Conservation (phyloP, 257 asterid genomes). For the Cordia subcordata region DNA sequence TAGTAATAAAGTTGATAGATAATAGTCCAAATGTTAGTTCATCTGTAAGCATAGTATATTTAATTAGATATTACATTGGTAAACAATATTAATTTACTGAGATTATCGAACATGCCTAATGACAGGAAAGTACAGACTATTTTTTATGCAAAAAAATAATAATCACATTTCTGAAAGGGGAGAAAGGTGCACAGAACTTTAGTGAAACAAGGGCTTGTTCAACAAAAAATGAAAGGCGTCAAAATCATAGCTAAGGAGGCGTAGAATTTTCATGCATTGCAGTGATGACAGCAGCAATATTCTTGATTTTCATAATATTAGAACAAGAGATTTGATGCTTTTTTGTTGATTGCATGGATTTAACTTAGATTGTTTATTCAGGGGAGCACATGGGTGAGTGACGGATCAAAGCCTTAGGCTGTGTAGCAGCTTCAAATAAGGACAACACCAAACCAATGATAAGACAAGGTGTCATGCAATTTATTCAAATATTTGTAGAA, state of each 20-base stretch:
- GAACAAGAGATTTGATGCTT: slow-evolving; percentile 14
- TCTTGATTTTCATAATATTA: neutral
- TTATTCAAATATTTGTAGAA: slow-evolving; percentile 5
- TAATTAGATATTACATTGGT: neutral
- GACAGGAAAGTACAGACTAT: slow-evolving; percentile 13
- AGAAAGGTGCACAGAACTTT: slow-evolving; percentile 17
- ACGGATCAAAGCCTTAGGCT: slow-evolving; percentile 35
- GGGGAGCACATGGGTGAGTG: slow-evolving; percentile 49
- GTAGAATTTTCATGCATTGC: slow-evolving; percentile 5
- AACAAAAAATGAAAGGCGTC: slow-evolving; percentile 15
- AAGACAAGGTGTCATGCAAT: slow-evolving; percentile 30
- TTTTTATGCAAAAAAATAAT: slow-evolving; percentile 9
- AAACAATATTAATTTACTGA: slow-evolving; percentile 4
- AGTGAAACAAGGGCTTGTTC: slow-evolving; percentile 9
- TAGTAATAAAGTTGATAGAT: no score
- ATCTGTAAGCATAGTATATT: slow-evolving; percentile 11
- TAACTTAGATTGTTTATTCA: slow-evolving; percentile 13
- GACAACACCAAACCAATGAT: slow-evolving; percentile 47
- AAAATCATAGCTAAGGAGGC: slow-evolving; percentile 8
- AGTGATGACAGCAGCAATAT: neutral
- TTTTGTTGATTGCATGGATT: slow-evolving; percentile 29
- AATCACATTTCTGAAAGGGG: slow-evolving; percentile 1
- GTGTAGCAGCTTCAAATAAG: slow-evolving; percentile 28
- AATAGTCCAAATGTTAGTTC: slow-evolving; percentile 7
- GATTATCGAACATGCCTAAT: slow-evolving; percentile 8